A percentile compares a stretch with the other conserved stretches of the same genome.
Evolutionary conservation across 257 asterid species (phyloP).

Genomic region (Nicotiana tomentosiformis): DNA sequence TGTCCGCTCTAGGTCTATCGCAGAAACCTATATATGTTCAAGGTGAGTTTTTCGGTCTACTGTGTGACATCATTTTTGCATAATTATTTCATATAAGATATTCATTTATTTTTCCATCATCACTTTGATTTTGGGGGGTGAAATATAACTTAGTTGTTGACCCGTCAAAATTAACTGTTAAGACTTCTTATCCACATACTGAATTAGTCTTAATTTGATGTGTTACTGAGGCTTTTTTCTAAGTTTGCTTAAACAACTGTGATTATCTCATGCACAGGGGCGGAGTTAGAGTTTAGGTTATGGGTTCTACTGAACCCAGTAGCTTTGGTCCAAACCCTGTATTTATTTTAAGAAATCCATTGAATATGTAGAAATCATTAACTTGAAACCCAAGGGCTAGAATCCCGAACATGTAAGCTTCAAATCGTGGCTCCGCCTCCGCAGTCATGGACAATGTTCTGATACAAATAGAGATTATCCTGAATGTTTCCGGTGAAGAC

Average conservation of each 20-base stretch:
- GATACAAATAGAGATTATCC: neutral
- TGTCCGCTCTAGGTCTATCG: slow-evolving; percentile 94
- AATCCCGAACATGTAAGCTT: too few relatives aligned
- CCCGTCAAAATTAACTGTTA: neutral
- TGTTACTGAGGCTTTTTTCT: neutral
- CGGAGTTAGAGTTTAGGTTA: too few relatives aligned
- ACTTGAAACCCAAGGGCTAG: too few relatives aligned
- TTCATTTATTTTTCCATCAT: neutral
- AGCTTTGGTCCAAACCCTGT: too few relatives aligned
- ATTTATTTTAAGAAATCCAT: too few relatives aligned
- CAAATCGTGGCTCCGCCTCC: too few relatives aligned
- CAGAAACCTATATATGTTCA: slow-evolving; percentile 93
- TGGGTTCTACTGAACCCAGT: too few relatives aligned
- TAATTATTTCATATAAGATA: neutral
- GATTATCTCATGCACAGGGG: neutral
- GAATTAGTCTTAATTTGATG: neutral
- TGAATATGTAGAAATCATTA: too few relatives aligned
- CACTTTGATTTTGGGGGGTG: neutral
- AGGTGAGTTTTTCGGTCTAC: slow-evolving; percentile 35
- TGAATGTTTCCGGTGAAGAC: neutral
- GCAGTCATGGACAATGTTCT: neutral
- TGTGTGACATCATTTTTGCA: neutral
- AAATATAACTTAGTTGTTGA: neutral
- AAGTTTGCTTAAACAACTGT: neutral
- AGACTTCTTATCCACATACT: neutral